Evolutionary conservation across 176 grass and related monocot genomes (phyloP), one percentile per base, ranked within the genome.

Genomic region (Chrysopogon serrulatus): DNA sequence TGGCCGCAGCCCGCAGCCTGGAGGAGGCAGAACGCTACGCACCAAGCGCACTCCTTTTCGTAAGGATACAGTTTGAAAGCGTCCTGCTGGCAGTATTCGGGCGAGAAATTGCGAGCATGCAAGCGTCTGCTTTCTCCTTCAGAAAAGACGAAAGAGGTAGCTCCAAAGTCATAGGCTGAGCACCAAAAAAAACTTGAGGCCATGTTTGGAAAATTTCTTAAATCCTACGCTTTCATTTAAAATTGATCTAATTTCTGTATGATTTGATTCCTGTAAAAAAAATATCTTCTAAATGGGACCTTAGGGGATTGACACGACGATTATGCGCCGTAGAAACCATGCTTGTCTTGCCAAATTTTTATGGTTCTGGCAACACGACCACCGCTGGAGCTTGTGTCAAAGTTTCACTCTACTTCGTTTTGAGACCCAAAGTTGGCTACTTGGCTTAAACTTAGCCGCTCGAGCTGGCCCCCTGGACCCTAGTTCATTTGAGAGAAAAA

Each of bases 21-120:
- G 36, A 39, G 36, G 36, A 3, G 6, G 36, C 36, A 4, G 3
- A 39, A 39, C 36, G 5, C 30, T 23, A 43, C 5, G 26, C 42
- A 60, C 21, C 59, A 84, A 53, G 42, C 63, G 26, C 33, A 40
- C 42, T 42, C 70, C 33, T 85, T 84, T 53, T 71, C 71, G 44
- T 5, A 0, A 17, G 16, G 41, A 66, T 11, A n/a, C n/a, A n/a
- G n/a, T 60, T 24, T 5, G 59, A 26, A 66, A 19, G 78, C 14
- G 40, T 53, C 61, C 59, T 39, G 10, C 3, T 66, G 59, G 36
- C 28, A 5, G 28, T 26, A 12, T 68, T 19, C 1, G 26, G 19
- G 33, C 26, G 44, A 66, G 56, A 63, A 13, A 28, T 4, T 57
- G 30, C 34, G 4, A 47, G 48, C n/a, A n/a, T n/a, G n/a, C n/a